Base-by-base conservation (phyloP, 768 basidiomycete genomes). In the Clathrus columnatus region DNA sequence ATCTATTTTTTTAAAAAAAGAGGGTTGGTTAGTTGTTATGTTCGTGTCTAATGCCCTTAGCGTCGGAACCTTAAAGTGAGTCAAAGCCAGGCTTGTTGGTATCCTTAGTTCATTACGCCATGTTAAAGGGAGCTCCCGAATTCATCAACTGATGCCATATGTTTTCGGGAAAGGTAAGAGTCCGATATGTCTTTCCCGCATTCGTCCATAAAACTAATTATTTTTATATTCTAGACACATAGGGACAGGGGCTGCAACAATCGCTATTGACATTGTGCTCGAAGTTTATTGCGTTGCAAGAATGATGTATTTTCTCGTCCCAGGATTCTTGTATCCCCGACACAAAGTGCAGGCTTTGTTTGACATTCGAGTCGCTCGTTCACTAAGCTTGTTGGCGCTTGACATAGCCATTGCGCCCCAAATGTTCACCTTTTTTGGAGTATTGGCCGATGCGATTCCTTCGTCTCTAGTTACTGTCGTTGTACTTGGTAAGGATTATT, bases 381-480 rank as follows among this genome's bases (percentile, higher is more conserved):
- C 69, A 3, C 17, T 68, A n/a, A 70, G 74, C 29, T 68, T 79
- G n/a, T 46, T 78, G 26, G 43, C 75, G 7, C 64, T 77, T 1
- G 75, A 78, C 32, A 53, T 75, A 16, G 54, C 75, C n/a, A 72
- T 69, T 1, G 53, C 75, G 30, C 71, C 70, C 2, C 73, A 75
- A 24, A 62, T 64, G 36, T 65, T 68, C 14, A 62, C 64, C 4
- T 57, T 59, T 36, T 71, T 72, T n/a, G 69, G 66, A 46, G 56
- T 70, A 7, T 45, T 76, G 5, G 72, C 65, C 0, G 70, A 75
- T 30, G 73, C 72, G 46, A 57, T 77, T 17, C 73, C 75, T 0
- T 73, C 71, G 57, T 69, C 71, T 54, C 58, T 77, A 18, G 73
- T 72, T 24, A 66, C 72, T 7, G 51, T 77, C 10, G 55, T 71